A percentile compares a stretch with the other conserved stretches of the same genome.
Evolutionary conservation across 805 yeast species (phyloP).

Genomic region (Kodamaea jinghongensis): DNA sequence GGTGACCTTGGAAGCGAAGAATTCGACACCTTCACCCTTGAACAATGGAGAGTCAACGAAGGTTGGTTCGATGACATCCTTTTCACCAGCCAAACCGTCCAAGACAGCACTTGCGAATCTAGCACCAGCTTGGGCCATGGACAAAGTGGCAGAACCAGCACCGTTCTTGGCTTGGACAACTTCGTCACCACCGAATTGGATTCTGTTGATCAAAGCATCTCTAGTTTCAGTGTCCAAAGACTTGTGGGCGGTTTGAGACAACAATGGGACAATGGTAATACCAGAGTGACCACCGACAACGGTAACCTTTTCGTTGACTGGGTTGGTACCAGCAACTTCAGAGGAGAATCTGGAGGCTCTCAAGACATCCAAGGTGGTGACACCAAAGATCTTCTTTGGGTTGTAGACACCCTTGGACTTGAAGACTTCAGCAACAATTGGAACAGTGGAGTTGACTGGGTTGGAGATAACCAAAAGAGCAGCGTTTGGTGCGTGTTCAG

Average conservation of each 20-base stretch:
- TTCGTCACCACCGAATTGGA: conserved; percentile 92
- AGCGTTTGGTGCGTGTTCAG: conserved; percentile 82
- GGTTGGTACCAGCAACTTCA: conserved; percentile 68
- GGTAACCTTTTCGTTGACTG: conserved; percentile 70
- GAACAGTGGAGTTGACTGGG: conserved; percentile 97
- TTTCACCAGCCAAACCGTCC: conserved; percentile 62
- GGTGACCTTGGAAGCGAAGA: conserved; percentile 93
- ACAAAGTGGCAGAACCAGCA: conserved; percentile 80
- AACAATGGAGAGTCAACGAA: conserved; percentile 80
- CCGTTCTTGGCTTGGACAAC: conserved; percentile 84
- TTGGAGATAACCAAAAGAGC: conserved; percentile 79
- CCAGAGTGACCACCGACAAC: conserved; percentile 99
- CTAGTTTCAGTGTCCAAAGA: conserved; percentile 60
- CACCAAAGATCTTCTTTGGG: conserved; percentile 92
- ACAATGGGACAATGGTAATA: conserved; percentile 89
- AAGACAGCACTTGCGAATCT: conserved; percentile 66
- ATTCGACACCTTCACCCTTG: conserved; percentile 88
- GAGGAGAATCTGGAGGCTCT: conserved; percentile 84
- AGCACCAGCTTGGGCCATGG: conserved; percentile 88
- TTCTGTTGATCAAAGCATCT: conserved; percentile 75
- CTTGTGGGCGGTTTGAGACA: conserved; percentile 78
- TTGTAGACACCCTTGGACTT: conserved; percentile 83
- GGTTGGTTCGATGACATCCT: conserved; percentile 63
- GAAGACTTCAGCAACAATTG: conserved; percentile 91
- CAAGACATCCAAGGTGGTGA: conserved; percentile 89